These are phyloP conservation scores for Auricularia auricula-judae DNA, from an alignment of 768 basidiomycete species.

Conservation along the genomic window DNA sequence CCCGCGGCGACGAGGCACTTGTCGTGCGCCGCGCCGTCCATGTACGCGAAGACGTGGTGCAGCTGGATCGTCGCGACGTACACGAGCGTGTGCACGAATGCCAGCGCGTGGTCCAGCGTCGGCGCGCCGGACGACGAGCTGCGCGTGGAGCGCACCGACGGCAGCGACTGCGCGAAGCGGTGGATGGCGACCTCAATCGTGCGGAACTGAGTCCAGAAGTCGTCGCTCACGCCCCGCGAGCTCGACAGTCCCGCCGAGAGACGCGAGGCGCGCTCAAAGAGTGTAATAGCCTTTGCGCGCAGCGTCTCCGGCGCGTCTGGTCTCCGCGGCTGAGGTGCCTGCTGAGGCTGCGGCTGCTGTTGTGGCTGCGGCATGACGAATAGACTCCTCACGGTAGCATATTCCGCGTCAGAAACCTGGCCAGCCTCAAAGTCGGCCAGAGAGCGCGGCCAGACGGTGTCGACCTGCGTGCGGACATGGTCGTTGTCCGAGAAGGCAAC, in stretches of 20 bases:
- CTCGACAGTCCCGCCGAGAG: slow-evolving; percentile 29
- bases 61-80: slow-evolving; percentile 58
- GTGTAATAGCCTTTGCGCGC: slow-evolving; percentile 65
- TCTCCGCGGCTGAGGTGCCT: slow-evolving; percentile 33
- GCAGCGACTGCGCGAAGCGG: slow-evolving; percentile 38
- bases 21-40: slow-evolving; percentile 49
- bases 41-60: slow-evolving; percentile 48
- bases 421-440: slow-evolving; percentile 44
- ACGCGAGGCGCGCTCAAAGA: slow-evolving; percentile 57
- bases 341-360: slow-evolving; percentile 34
- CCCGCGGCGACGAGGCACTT: slow-evolving; percentile 59
- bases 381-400: slow-evolving; percentile 47
- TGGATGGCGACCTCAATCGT: slow-evolving; percentile 52
- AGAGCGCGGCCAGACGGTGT: slow-evolving; percentile 67
- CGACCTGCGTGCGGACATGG: slow-evolving; percentile 46
- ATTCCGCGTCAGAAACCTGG: slow-evolving; percentile 40
- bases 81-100: slow-evolving; percentile 53
- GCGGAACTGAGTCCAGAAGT: slow-evolving; percentile 47
- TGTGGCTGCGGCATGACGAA: slow-evolving; percentile 41
- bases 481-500: slow-evolving; percentile 53
- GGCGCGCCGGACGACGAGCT: slow-evolving; percentile 49
- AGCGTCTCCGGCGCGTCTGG: slow-evolving; percentile 55
- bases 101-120: slow-evolving; percentile 48
- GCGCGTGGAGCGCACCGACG: slow-evolving; percentile 46
- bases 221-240: slow-evolving; percentile 15